Conservation (phyloP, 768 basidiomycete species). For the Exidia glandulosa region DNA sequence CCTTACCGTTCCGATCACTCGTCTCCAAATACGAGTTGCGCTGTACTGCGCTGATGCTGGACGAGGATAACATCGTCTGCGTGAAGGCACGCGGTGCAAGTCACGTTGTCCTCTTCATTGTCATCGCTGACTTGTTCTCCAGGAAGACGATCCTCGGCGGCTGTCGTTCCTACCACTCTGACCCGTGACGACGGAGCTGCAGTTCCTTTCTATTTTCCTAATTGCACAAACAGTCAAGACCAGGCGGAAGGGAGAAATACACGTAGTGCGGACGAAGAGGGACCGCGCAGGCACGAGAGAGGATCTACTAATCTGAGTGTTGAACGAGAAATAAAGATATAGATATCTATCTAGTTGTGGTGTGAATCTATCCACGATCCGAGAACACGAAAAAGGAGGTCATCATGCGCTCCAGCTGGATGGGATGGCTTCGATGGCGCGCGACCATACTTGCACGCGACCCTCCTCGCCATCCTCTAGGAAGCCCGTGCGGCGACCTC, state of each 20-base stretch:
- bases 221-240: neutral
- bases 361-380: neutral
- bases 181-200: neutral
- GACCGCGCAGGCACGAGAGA: neutral
- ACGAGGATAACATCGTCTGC: neutral
- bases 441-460: conserved; percentile 56
- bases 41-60: neutral
- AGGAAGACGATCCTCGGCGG: neutral
- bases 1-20: neutral
- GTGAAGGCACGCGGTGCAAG: neutral
- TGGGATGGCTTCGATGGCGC: conserved; percentile 57
- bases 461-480: conserved; percentile 70
- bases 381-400: neutral
- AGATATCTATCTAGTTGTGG: neutral
- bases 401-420: conserved; percentile 56
- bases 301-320: neutral
- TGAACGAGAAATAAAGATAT: neutral
- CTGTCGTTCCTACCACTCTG: neutral
- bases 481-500: conserved; percentile 57
- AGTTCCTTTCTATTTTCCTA: neutral
- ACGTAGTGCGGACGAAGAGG: neutral
- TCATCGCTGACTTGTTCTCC: neutral
- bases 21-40: neutral
- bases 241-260: neutral
- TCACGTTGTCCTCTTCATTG: neutral